Base-by-base conservation (phyloP, 495 filamentous ascomycete species). In the Neurospora cerealis region DNA sequence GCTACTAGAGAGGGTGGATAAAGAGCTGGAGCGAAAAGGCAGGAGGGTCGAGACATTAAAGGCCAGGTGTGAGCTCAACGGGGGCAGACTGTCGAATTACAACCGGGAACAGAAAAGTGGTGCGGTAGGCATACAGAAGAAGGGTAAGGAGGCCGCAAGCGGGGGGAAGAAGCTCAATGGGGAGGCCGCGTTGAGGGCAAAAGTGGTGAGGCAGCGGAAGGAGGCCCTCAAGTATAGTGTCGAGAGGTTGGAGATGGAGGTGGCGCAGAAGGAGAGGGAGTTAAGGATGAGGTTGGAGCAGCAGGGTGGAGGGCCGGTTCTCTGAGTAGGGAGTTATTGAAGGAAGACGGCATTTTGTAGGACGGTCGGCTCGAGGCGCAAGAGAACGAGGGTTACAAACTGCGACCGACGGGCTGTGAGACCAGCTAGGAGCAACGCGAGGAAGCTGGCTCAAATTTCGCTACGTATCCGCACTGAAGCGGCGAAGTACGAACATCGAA, bases 201-300 rank as follows among this genome's bases (percentile, higher is more conserved):
- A 83, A 69, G 80, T 81, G n/a, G 76, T 85, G 6, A 71, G 73
- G 15, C 83, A 83, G 76, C 71, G 82, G 48, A 79, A 80, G 71
- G 84, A 86, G 79, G 84, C 84, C 21, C 75, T 86, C 48, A 81
- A 83, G 79, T 87, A 87, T 72, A 80, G 84, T 42, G 83, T 87
- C 19, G 84, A 87, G 80, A 76, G 85, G 69, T 76, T 87, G 60
- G 85, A 87, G 79, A 74, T 86, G 75, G 84, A 87, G 78, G 85
- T 86, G 62, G 66, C 80, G 76, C 84, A 86, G 81, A 85, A 83
- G 81, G 85, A 87, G 81, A 77, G 85, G 72, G 85, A 87, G 82
- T 69, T 87, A 81, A 71, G 82, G 76, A 79, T 83, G 76, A 73
- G 84, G 79, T 34, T 87, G 73, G 84, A 85, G 46, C 76, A 78